phyloP scores from a whole-genome alignment of 1,139 yeast species.

The Saccharomyces pastorianus region DNA sequence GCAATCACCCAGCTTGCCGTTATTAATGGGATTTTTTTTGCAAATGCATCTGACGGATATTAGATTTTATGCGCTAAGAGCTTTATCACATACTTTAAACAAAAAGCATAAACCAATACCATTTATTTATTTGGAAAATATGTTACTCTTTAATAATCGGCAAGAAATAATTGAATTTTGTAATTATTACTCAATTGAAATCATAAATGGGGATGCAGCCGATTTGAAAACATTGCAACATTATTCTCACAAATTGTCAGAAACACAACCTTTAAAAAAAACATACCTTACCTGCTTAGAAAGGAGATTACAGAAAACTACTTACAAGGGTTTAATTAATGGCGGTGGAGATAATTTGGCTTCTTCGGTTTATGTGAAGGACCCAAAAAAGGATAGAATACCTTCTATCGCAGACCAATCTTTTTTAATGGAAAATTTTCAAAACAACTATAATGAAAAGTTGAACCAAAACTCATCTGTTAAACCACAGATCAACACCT shows the following conservation, averaged over 20 bases:
- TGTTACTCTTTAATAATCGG: slow-evolving; percentile 59
- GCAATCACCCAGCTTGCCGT: slow-evolving; percentile 50
- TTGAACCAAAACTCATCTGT: background rate
- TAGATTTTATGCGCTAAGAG: slow-evolving; percentile 63
- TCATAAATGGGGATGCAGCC: slow-evolving; percentile 37
- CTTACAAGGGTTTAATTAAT: slow-evolving; percentile 31
- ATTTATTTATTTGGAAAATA: slow-evolving; percentile 38
- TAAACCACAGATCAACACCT: background rate
- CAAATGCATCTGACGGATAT: slow-evolving; percentile 79
- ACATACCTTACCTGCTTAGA: slow-evolving; percentile 51
- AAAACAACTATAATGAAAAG: background rate
- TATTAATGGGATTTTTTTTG: slow-evolving; percentile 62
- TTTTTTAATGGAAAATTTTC: background rate
- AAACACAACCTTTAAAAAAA: slow-evolving; percentile 43
- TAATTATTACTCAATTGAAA: slow-evolving; percentile 53
- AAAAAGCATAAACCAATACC: slow-evolving; percentile 61
- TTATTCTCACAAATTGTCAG: slow-evolving; percentile 37
- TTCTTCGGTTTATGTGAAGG: background rate
- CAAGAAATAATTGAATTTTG: slow-evolving; percentile 52
- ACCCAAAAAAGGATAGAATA: background rate
- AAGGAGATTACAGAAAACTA: slow-evolving; percentile 33
- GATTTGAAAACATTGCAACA: slow-evolving; percentile 52
- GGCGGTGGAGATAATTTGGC: slow-evolving; percentile 31
- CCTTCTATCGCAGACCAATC: background rate
- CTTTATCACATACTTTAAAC: slow-evolving; percentile 64